phyloP scores from a whole-genome alignment of 2,329 filamentous ascomycete species.

The Hirsutella rhossiliensis region DNA sequence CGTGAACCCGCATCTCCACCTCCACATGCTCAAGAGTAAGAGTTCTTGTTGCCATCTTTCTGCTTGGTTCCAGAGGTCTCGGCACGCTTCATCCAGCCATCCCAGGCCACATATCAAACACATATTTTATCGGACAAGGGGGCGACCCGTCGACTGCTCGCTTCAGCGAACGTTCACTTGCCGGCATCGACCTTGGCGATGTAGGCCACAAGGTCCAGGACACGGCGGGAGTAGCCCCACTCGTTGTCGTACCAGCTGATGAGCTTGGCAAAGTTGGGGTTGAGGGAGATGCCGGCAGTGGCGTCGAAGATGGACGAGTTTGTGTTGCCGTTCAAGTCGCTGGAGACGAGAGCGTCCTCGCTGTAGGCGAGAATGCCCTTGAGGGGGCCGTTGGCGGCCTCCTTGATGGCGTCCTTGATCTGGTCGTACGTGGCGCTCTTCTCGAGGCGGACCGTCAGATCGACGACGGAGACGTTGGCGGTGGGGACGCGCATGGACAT shows the following conservation, averaged over 20 bases:
- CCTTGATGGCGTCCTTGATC: constrained; percentile 90
- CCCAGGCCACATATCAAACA: too few species aligned
- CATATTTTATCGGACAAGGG: background rate
- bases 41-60: too few species aligned
- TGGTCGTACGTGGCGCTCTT: constrained; percentile 79
- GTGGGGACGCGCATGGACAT: constrained; percentile 99
- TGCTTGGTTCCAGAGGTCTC: too few species aligned
- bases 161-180: constrained; percentile 25
- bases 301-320: constrained; percentile 98
- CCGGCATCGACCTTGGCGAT: constrained; percentile 63
- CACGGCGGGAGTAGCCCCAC: constrained; percentile 98
- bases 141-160: background rate
- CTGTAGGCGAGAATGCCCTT: constrained; percentile 93
- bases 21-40: too few species aligned
- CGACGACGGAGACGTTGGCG: constrained; percentile 97
- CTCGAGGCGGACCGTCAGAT: constrained; percentile 88
- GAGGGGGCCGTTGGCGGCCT: constrained; percentile 67
- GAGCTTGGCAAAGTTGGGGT: constrained; percentile 98
- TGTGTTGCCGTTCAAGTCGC: constrained; percentile 84
- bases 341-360: constrained; percentile 93
- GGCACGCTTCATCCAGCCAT: too few species aligned
- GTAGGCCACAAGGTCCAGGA: constrained; percentile 70
- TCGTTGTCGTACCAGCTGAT: constrained; percentile 99
- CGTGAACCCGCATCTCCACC: too few species aligned
- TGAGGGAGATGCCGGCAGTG: constrained; percentile 97